Percentiles rank a stretch among this genome's conserved stretches.
Evolutionary conservation across 768 basidiomycete species (phyloP).

Genomic region (Podaxis carcinomalis): DNA sequence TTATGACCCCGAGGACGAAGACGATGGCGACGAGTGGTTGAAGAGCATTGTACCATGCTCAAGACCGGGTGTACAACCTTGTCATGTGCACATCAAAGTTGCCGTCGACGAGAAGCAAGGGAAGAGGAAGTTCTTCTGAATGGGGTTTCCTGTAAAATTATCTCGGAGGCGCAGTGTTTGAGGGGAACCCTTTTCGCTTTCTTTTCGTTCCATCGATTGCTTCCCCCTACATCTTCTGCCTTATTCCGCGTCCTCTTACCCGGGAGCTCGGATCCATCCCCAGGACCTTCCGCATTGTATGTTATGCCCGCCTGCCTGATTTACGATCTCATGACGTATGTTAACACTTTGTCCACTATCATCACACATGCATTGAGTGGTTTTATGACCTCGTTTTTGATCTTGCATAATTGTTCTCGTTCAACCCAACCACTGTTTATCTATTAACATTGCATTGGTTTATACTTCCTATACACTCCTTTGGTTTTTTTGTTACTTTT

Average conservation of each 20-base stretch:
- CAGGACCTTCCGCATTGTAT: neutral
- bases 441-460: slow-evolving; percentile 13
- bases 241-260: neutral
- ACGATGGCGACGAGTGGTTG: slow-evolving; percentile 89
- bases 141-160: neutral
- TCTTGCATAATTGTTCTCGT: slow-evolving; percentile 9
- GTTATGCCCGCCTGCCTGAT: slow-evolving; percentile 3
- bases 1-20: slow-evolving; percentile 60
- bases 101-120: slow-evolving; percentile 61
- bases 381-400: slow-evolving; percentile 9
- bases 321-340: slow-evolving; percentile 3
- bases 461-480: slow-evolving; percentile 12
- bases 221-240: neutral
- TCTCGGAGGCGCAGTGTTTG: neutral
- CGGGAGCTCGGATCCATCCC: neutral
- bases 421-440: slow-evolving; percentile 7
- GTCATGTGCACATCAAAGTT: slow-evolving; percentile 74
- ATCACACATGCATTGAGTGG: neutral
- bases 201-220: neutral
- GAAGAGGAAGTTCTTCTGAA: slow-evolving; percentile 73
- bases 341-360: neutral
- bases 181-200: neutral
- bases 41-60: slow-evolving; percentile 70
- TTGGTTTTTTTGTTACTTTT: slow-evolving; percentile 10
- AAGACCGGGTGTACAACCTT: slow-evolving; percentile 32